Percentiles rank a stretch among this genome's conserved stretches.
phyloP scores from a whole-genome alignment of 2,329 filamentous ascomycete species.

The Rutstroemia sp. region DNA sequence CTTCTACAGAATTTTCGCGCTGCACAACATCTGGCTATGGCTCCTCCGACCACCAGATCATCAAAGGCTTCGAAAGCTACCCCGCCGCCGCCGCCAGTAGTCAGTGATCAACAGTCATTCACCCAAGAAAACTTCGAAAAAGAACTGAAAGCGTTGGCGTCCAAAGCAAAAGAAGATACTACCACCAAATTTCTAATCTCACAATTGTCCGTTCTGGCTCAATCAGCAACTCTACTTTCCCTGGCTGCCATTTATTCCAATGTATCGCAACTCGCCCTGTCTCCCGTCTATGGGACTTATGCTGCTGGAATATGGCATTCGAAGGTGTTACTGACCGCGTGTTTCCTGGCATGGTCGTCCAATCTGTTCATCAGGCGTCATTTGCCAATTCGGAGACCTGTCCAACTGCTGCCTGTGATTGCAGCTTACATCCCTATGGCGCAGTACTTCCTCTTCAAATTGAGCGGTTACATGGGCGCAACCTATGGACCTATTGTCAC shows the following conservation, averaged over 20 bases:
- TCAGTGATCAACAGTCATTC: slow-evolving; percentile 10
- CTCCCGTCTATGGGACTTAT: slow-evolving; percentile 83
- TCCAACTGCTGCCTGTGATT: slow-evolving; percentile 58
- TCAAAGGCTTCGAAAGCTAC: slow-evolving; percentile 10
- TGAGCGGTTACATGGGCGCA: slow-evolving; percentile 60
- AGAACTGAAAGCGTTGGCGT: slow-evolving; percentile 28
- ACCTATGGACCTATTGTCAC: slow-evolving; percentile 68
- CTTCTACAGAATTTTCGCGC: not conserved
- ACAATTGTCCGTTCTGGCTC: slow-evolving; percentile 26
- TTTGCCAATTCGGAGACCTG: slow-evolving; percentile 39
- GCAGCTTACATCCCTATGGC: slow-evolving; percentile 67
- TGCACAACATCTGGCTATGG: slow-evolving; percentile 14
- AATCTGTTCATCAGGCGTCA: slow-evolving; percentile 49
- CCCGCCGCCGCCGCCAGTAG: not conserved
- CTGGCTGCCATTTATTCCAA: slow-evolving; percentile 59
- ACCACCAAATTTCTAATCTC: slow-evolving; percentile 23
- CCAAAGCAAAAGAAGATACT: slow-evolving; percentile 29
- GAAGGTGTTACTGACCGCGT: slow-evolving; percentile 55
- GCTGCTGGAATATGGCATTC: slow-evolving; percentile 67
- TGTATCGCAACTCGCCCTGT: slow-evolving; percentile 67
- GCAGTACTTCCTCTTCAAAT: slow-evolving; percentile 63
- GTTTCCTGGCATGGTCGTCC: slow-evolving; percentile 64
- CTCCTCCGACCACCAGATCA: slow-evolving; percentile 9
- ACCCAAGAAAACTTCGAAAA: slow-evolving; percentile 31
- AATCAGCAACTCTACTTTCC: slow-evolving; percentile 39